A percentile compares a stretch with the other conserved stretches of the same genome.
These are phyloP conservation scores for Pestalotiopsis sp. DNA, from an alignment of 2,329 filamentous ascomycete genomes.

Conservation along the genomic window DNA sequence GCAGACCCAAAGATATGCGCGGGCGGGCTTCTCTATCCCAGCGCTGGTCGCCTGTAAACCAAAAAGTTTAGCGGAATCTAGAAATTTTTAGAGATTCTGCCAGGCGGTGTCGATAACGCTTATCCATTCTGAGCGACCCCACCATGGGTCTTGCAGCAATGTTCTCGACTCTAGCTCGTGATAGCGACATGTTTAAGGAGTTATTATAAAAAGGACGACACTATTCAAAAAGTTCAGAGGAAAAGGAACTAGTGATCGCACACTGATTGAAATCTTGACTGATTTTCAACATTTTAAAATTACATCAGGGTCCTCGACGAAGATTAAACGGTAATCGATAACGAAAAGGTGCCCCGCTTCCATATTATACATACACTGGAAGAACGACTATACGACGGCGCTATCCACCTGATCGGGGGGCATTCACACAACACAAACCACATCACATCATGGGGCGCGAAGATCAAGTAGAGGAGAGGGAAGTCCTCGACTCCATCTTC, in stretches of 20 bases:
- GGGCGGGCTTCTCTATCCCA: neutral
- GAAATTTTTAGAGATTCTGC: conserved; percentile 32
- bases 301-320: too few relatives aligned
- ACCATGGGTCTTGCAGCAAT: conserved; percentile 1
- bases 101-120: conserved; percentile 35
- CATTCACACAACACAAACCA: neutral
- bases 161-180: neutral
- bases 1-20: neutral
- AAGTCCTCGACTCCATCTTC: conserved; percentile 98
- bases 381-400: neutral
- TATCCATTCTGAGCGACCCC: conserved; percentile 9
- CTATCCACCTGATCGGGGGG: neutral
- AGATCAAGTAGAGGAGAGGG: conserved; percentile 93
- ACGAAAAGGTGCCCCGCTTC: neutral
- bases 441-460: conserved; percentile 65
- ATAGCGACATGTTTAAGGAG: neutral
- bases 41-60: conserved; percentile 10
- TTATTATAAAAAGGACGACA: neutral
- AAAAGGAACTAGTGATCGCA: neutral
- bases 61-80: conserved; percentile 15
- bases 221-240: neutral
- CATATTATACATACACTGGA: neutral
- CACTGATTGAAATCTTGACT: neutral
- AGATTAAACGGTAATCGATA: neutral
- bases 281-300: too few relatives aligned